These are phyloP conservation scores for Lachnellula cervina DNA, from an alignment of 2,329 filamentous ascomycete genomes.

Conservation along the genomic window DNA sequence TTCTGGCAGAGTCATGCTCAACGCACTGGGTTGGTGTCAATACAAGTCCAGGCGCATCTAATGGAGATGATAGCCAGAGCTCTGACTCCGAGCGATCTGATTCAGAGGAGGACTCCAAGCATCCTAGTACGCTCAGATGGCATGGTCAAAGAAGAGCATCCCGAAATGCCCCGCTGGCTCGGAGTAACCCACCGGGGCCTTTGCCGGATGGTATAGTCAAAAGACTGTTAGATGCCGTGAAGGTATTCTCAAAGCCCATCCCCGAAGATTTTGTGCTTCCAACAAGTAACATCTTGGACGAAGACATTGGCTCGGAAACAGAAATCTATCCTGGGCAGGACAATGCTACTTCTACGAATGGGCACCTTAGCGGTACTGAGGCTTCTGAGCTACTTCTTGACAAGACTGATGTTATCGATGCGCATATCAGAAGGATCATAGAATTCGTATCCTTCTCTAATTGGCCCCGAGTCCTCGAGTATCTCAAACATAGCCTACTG, in stretches of 20 bases:
- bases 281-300: constrained; percentile 53
- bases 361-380: constrained; percentile 25
- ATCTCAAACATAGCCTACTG: constrained; percentile 43
- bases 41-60: constrained; percentile 12
- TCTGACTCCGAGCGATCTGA: constrained; percentile 22
- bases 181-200: constrained; percentile 23
- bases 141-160: constrained; percentile 21
- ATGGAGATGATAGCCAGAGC: constrained; percentile 16
- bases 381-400: constrained; percentile 26
- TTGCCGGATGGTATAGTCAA: constrained; percentile 48
- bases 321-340: constrained; percentile 32
- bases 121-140: not conserved
- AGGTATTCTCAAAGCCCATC: constrained; percentile 53
- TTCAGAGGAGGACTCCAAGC: constrained; percentile 14
- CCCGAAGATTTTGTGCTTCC: constrained; percentile 54
- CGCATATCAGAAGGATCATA: constrained; percentile 50
- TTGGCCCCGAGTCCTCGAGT: constrained; percentile 56
- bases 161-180: constrained; percentile 20
- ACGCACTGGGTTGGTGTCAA: constrained; percentile 52
- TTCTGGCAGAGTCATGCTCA: constrained; percentile 61
- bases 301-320: constrained; percentile 28
- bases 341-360: constrained; percentile 22
- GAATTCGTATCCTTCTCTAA: constrained; percentile 62
- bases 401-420: constrained; percentile 45
- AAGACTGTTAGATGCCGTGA: constrained; percentile 52